A percentile compares a stretch with the other conserved stretches of the same genome.
phyloP scores from a whole-genome alignment of 257 asterid species.

The Fraxinus anomala region DNA sequence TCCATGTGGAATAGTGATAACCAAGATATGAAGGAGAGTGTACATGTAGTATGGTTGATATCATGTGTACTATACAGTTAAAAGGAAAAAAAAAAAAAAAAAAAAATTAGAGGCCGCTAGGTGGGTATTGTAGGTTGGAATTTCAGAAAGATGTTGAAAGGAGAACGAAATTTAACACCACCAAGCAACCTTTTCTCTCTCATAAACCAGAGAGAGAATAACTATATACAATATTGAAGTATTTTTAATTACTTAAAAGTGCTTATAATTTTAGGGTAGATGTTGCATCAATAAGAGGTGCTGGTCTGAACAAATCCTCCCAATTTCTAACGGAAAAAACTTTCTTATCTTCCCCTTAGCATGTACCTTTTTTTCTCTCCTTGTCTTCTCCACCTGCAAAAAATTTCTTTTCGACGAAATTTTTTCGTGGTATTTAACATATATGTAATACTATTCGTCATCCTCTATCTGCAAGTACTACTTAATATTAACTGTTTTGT shows the following conservation, averaged over 20 bases:
- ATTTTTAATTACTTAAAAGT: not conserved
- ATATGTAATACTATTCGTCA: not conserved
- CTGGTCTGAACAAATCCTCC: conserved; percentile 63
- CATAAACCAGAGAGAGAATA: not conserved
- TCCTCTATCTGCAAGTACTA: not conserved
- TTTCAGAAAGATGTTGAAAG: conserved; percentile 52
- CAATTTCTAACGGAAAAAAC: conserved; percentile 75
- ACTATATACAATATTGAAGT: too few relatives aligned
- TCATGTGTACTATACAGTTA: too few relatives aligned
- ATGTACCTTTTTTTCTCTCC: not conserved
- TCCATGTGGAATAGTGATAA: too few relatives aligned
- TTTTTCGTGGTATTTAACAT: too few relatives aligned
- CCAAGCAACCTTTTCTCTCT: conserved; percentile 45
- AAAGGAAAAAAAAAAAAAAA: too few relatives aligned
- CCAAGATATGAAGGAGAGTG: too few relatives aligned
- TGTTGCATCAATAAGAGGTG: conserved; percentile 76
- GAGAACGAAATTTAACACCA: conserved; percentile 48
- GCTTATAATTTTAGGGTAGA: conserved; percentile 61
- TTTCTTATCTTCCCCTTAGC: not conserved
- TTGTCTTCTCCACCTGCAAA: not conserved
- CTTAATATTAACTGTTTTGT: not conserved
- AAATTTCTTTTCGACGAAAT: too few relatives aligned
- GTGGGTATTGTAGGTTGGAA: conserved; percentile 68
- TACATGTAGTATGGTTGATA: too few relatives aligned
- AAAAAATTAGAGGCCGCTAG: not conserved